phyloP scores from a whole-genome alignment of 331 rosid species.

The Stylosanthes scabra region DNA sequence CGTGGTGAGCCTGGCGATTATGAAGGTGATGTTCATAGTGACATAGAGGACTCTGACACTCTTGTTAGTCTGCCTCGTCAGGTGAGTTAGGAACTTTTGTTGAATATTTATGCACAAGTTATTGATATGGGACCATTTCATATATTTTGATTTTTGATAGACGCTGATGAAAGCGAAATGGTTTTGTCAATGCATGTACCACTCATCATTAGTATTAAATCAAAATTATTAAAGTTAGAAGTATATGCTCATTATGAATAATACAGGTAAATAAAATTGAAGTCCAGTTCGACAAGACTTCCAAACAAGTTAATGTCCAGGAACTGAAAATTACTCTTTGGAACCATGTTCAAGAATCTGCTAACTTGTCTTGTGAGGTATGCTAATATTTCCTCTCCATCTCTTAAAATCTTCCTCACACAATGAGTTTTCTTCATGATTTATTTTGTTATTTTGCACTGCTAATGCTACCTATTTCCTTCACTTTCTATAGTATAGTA shows the following conservation, averaged over 20 bases:
- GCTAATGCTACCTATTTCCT: slow-evolving; percentile 18
- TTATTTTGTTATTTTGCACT: slow-evolving; percentile 16
- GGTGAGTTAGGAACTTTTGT: slow-evolving; percentile 53
- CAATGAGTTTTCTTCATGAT: slow-evolving; percentile 13
- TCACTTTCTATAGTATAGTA: background rate
- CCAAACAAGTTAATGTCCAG: slow-evolving; percentile 95
- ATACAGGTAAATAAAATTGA: slow-evolving; percentile 85
- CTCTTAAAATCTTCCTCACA: background rate
- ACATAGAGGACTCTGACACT: slow-evolving; percentile 67
- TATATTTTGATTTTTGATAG: background rate
- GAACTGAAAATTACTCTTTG: slow-evolving; percentile 81
- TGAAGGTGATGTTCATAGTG: slow-evolving; percentile 73
- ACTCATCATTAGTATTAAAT: slow-evolving; percentile 19
- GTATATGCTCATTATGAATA: slow-evolving; percentile 25
- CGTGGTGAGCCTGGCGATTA: no score
- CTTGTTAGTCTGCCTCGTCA: slow-evolving; percentile 93
- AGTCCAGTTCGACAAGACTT: slow-evolving; percentile 90
- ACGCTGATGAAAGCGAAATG: background rate
- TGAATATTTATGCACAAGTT: background rate
- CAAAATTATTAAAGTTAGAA: slow-evolving; percentile 18
- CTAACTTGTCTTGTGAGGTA: slow-evolving; percentile 59
- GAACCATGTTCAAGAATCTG: slow-evolving; percentile 72
- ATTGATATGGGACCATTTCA: background rate
- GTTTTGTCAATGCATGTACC: slow-evolving; percentile 5
- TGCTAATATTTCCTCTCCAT: slow-evolving; percentile 29